A percentile compares a stretch with the other conserved stretches of the same genome.
Evolutionary conservation across 78 protist species (phyloP).

Genomic region (Dictyostelium firmibasis): DNA sequence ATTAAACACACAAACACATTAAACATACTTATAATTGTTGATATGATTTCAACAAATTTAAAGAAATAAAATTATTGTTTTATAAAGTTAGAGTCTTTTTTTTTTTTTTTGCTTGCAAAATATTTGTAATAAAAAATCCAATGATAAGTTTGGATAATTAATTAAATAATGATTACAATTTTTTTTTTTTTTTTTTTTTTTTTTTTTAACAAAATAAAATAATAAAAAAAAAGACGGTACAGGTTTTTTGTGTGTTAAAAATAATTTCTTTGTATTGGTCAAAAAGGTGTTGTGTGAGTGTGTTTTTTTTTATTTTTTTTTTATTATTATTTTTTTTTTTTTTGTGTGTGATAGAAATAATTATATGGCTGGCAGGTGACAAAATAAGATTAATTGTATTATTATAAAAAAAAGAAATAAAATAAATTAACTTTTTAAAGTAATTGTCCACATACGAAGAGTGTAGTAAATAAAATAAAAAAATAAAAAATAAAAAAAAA

Average conservation of each 20-base stretch:
- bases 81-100: background rate
- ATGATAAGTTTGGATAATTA: background rate
- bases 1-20: background rate
- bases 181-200: too few relatives aligned
- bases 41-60: background rate
- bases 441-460: background rate
- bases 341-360: too few relatives aligned
- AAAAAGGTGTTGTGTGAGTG: background rate
- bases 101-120: background rate
- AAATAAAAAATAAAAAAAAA: too few relatives aligned
- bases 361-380: background rate
- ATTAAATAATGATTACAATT: too few relatives aligned
- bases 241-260: background rate
- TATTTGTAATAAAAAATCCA: background rate
- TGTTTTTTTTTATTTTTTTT: too few relatives aligned
- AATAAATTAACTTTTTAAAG: too few relatives aligned
- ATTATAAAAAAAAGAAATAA: too few relatives aligned
- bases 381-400: background rate
- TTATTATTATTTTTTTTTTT: too few relatives aligned
- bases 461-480: too few relatives aligned
- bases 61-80: background rate
- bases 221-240: background rate
- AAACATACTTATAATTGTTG: background rate
- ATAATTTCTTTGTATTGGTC: background rate
- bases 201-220: too few relatives aligned